phyloP scores from a whole-genome alignment of 352 stramenopile genomes.

The Globisporangium sylvaticum region DNA sequence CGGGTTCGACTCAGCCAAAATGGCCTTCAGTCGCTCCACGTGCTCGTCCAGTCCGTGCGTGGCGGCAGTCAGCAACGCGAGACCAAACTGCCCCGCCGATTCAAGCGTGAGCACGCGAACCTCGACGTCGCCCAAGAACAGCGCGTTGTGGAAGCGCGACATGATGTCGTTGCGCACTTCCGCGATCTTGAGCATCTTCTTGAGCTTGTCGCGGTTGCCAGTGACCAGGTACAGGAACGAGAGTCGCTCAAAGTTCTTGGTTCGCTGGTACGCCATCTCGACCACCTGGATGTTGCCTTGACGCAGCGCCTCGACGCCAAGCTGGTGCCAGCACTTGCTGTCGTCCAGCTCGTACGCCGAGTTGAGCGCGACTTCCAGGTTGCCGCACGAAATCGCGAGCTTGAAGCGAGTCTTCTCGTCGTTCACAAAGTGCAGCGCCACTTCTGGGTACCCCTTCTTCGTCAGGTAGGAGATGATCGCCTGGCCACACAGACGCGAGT shows the following conservation, averaged over 20 bases:
- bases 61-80: slow-evolving; percentile 96
- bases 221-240: slow-evolving; percentile 99
- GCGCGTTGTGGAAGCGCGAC: slow-evolving; percentile 97
- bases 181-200: slow-evolving; percentile 99
- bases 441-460: slow-evolving; percentile 98
- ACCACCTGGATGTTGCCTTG: slow-evolving; percentile 99
- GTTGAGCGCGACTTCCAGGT: slow-evolving; percentile 98
- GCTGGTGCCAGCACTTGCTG: slow-evolving; percentile 95
- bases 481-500: slow-evolving; percentile 95
- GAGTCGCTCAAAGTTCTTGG: slow-evolving; percentile 99
- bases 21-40: slow-evolving; percentile 89
- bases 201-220: slow-evolving; percentile 97
- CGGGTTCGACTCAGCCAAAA: slow-evolving; percentile 90
- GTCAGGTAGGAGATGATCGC: slow-evolving; percentile 99
- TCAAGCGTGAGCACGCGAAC: slow-evolving; percentile 96
- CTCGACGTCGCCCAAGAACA: slow-evolving; percentile 96
- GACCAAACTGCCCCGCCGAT: slow-evolving; percentile 92
- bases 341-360: slow-evolving; percentile 95
- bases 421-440: slow-evolving; percentile 99
- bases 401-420: slow-evolving; percentile 98
- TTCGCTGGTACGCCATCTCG: slow-evolving; percentile 99
- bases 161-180: slow-evolving; percentile 98
- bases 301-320: slow-evolving; percentile 95
- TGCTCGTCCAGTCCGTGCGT: slow-evolving; percentile 95
- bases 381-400: slow-evolving; percentile 97